phyloP scores from a whole-genome alignment of 345 rosid species.

The Geranium brycei region DNA sequence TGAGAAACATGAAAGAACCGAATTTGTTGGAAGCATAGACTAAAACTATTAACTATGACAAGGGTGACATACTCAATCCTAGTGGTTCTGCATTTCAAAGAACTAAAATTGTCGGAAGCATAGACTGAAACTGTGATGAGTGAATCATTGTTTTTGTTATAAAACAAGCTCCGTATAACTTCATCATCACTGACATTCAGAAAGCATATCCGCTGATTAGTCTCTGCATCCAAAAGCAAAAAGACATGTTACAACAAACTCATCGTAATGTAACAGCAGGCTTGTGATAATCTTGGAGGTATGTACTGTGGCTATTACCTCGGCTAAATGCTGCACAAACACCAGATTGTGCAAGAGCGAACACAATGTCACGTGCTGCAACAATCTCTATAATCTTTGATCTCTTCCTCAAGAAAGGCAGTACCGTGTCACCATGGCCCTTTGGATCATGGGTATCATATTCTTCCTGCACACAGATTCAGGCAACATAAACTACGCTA shows the following conservation, averaged over 20 bases:
- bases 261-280: too few species aligned
- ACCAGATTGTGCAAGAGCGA: slow-evolving; percentile 53
- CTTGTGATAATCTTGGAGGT: too few species aligned
- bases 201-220: slow-evolving; percentile 54
- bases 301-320: slow-evolving; percentile 14
- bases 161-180: slow-evolving; percentile 55
- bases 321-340: slow-evolving; percentile 49
- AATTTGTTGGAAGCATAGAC: not conserved
- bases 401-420: slow-evolving; percentile 34
- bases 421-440: slow-evolving; percentile 28
- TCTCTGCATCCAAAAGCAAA: slow-evolving; percentile 28
- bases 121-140: slow-evolving; percentile 58
- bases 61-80: slow-evolving; percentile 39
- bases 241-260: not conserved
- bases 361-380: slow-evolving; percentile 44
- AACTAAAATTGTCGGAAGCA: slow-evolving; percentile 53
- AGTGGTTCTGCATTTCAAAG: slow-evolving; percentile 56
- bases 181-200: slow-evolving; percentile 50
- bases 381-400: slow-evolving; percentile 41
- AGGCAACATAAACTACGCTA: not conserved
- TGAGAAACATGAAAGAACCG: not conserved
- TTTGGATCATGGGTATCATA: slow-evolving; percentile 41
- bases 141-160: slow-evolving; percentile 57
- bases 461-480: slow-evolving; percentile 22
- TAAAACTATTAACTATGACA: too few species aligned